phyloP scores from a whole-genome alignment of 352 stramenopile genomes.

The Phytophthora cactorum region DNA sequence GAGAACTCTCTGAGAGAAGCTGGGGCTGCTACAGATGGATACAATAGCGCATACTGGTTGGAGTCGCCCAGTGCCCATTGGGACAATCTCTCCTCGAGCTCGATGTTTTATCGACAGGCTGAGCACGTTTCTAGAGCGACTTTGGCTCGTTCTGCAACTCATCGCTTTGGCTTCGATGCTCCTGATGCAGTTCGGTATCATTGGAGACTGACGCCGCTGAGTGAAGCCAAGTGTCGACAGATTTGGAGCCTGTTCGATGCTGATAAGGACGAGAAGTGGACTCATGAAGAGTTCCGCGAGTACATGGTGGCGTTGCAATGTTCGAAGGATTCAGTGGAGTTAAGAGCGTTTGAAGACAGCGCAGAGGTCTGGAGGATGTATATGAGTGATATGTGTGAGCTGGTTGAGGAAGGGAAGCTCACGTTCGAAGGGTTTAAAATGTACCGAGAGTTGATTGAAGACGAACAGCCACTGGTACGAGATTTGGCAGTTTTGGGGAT shows the following conservation, averaged over 20 bases:
- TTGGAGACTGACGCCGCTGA: conserved; percentile 54
- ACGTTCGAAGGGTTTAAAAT: conserved; percentile 68
- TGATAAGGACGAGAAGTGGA: conserved; percentile 61
- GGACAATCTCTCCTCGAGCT: conserved; percentile 18
- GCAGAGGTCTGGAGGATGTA: conserved; percentile 70
- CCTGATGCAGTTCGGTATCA: conserved; percentile 35
- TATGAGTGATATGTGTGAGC: conserved; percentile 61
- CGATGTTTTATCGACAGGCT: conserved; percentile 44
- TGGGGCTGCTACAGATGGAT: conserved; percentile 60
- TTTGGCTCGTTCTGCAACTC: conserved; percentile 23
- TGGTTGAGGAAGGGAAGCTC: conserved; percentile 43
- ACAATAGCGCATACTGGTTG: conserved; percentile 60
- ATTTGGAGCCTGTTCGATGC: conserved; percentile 66
- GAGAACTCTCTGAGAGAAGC: conserved; percentile 49
- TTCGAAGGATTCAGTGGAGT: conserved; percentile 17
- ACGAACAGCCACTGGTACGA: conserved; percentile 37
- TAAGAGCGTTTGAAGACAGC: conserved; percentile 44
- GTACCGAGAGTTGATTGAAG: conserved; percentile 60
- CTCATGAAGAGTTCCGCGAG: conserved; percentile 64
- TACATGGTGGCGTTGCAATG: conserved; percentile 55
- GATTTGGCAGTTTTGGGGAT: conserved; percentile 58
- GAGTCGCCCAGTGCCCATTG: conserved; percentile 27
- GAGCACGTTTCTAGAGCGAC: conserved; percentile 19
- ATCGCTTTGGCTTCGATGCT: conserved; percentile 58
- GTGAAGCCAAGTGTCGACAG: conserved; percentile 50